Base-by-base conservation (phyloP, 2,329 filamentous ascomycete species). In the Microdochium trichocladiopsis region DNA sequence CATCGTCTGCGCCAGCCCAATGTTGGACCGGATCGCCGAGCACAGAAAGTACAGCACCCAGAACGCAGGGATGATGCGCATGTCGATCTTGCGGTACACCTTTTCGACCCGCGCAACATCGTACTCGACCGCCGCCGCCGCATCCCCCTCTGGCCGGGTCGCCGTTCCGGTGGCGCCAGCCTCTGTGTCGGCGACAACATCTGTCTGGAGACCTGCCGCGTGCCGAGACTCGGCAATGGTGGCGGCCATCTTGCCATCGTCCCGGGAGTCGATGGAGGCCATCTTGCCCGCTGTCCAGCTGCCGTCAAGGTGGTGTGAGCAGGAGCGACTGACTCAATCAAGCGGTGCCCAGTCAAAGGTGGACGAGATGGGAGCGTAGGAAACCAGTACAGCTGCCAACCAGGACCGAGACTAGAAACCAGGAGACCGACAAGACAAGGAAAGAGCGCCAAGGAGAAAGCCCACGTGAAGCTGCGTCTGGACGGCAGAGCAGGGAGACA, bases 1-100 rank as follows among this genome's bases (percentile, higher is more conserved):
- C 91, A 96, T 96, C 1, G 91, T 96, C 72, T 96, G 90, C n/a
- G 91, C 88, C 59, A 96, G 84, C 56, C 90, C 90, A 58, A 96
- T 89, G 69, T 95, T 96, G 62, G 90, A 94, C 50, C 90, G 85
- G 62, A 96, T 94, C 55, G 90, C 91, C 0, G 90, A 94, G 76
- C 90, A 94, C 57, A 96, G 80, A 66, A 96, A 96, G 72, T 96
- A 96, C 16, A 96, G 78, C 16, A 86, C 69, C 91, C 91, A 96
- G 69, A 96, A 93, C 25, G 91, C 89, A 57, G 80, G 80, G 57
- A 84, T 83, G 61, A 84, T 83, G 59, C 80, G 77, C 24, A 68
- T 64, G 63, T 84, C 80, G 48, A 83, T 72, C 63, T 81, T 82
- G 58, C 71, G 76, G 53, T 83, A 83, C 43, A 83, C 76, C 41